Percentiles rank a stretch among this genome's conserved stretches.
phyloP scores from a whole-genome alignment of 2,329 filamentous ascomycete genomes.

The Aspergillus pseudoglaucus region DNA sequence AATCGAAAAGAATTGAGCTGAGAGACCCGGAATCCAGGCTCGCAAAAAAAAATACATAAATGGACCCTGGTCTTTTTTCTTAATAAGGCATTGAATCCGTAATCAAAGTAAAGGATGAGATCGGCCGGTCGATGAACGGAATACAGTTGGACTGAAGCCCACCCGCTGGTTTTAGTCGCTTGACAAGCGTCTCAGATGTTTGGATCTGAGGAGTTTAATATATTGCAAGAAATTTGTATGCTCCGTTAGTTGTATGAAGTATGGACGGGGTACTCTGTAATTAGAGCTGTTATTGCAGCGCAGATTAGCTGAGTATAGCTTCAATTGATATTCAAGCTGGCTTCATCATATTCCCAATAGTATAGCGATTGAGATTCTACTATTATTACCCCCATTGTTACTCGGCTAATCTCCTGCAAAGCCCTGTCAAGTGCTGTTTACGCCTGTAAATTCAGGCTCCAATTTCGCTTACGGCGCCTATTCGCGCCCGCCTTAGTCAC shows the following conservation, averaged over 20 bases:
- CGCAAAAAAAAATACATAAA: no score
- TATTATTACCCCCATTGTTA: no score
- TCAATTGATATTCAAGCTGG: no score
- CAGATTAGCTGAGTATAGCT: no score
- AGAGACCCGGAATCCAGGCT: no score
- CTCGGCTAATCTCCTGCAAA: no score
- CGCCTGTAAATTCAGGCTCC: constrained; percentile 16
- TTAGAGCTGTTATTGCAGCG: background rate
- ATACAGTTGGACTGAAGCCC: background rate
- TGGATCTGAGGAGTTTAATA: background rate
- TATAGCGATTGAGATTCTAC: no score
- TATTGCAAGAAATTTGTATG: background rate
- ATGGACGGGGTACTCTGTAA: background rate
- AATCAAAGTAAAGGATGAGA: constrained; percentile 16
- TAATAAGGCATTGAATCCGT: background rate
- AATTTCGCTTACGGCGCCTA: constrained; percentile 36
- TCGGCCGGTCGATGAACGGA: constrained; percentile 5
- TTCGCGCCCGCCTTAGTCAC: constrained; percentile 21
- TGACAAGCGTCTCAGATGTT: background rate
- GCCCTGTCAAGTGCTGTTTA: background rate
- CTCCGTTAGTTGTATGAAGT: background rate
- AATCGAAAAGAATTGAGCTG: constrained; percentile 3
- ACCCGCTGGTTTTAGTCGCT: background rate
- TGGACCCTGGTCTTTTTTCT: no score
- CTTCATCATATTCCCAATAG: no score